Conservation (phyloP, 345 rosid genomes). For the Citrus sp. region DNA sequence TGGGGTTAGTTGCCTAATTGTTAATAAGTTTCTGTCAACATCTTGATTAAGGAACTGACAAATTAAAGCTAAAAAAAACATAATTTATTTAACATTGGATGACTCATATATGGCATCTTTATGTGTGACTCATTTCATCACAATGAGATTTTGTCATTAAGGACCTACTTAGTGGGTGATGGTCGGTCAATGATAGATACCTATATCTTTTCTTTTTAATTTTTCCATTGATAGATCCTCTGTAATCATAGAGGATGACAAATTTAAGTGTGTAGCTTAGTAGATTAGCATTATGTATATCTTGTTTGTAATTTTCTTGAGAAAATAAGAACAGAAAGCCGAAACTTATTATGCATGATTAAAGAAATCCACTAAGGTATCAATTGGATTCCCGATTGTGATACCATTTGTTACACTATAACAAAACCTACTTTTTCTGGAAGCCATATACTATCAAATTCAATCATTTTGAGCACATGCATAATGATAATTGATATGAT, state of each 20-base stretch:
- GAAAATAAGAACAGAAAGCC: constrained; percentile 5
- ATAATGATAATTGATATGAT: too few species aligned
- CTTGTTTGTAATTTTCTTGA: constrained; percentile 15
- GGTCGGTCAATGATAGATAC: constrained; percentile 27
- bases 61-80: not conserved
- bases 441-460: not conserved
- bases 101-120: constrained; percentile 7
- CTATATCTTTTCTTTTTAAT: not conserved
- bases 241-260: constrained; percentile 1
- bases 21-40: constrained; percentile 27
- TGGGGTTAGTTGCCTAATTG: constrained; percentile 34
- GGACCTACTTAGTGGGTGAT: constrained; percentile 12
- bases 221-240: constrained; percentile 19
- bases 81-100: constrained; percentile 10
- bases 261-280: constrained; percentile 17
- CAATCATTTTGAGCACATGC: not conserved
- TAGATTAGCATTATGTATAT: not conserved
- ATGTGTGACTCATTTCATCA: constrained; percentile 13
- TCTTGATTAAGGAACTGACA: constrained; percentile 19
- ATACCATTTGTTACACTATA: not conserved
- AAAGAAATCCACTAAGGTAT: constrained; percentile 1
- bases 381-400: constrained; percentile 8
- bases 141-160: not conserved
- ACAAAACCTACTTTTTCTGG: not conserved
- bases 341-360: not conserved